Evolutionary conservation across 768 basidiomycete genomes (phyloP).

Genomic region (Tulasnella sp.): DNA sequence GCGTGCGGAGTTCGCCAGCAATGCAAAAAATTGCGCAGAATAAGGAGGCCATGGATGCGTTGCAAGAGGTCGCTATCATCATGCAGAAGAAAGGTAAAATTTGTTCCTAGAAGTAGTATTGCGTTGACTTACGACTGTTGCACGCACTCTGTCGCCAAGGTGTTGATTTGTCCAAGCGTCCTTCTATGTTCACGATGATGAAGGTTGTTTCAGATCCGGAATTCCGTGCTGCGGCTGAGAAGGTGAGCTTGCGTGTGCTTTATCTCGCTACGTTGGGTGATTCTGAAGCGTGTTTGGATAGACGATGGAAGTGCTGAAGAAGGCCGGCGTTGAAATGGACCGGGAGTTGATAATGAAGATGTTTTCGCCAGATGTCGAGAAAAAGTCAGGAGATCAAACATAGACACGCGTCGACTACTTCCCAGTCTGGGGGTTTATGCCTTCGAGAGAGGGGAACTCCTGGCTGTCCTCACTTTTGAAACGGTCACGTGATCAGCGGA

Average conservation of each 20-base stretch:
- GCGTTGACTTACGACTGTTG: neutral
- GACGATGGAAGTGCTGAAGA: conserved; percentile 4
- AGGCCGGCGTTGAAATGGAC: conserved; percentile 12
- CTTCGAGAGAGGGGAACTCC: no score
- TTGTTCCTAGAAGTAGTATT: neutral
- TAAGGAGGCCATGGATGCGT: conserved; percentile 1
- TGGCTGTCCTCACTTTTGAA: neutral
- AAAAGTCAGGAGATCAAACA: no score
- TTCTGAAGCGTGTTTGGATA: neutral
- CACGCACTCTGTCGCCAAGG: neutral
- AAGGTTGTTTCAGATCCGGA: conserved; percentile 7
- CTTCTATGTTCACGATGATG: conserved; percentile 14
- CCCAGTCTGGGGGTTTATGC: no score
- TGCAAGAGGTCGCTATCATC: conserved; percentile 5
- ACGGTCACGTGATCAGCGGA: neutral
- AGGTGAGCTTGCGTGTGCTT: neutral
- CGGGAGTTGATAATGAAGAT: conserved; percentile 1
- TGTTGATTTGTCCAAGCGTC: conserved; percentile 2
- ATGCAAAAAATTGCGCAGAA: conserved; percentile 7
- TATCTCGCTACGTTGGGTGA: neutral
- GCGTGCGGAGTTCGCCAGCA: conserved; percentile 8
- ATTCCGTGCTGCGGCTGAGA: conserved; percentile 13
- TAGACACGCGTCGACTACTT: no score
- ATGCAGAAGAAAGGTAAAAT: neutral
- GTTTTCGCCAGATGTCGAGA: neutral